Evolutionary conservation across 139 green algal genomes (phyloP).

Genomic region (Nannochloris sp.): DNA sequence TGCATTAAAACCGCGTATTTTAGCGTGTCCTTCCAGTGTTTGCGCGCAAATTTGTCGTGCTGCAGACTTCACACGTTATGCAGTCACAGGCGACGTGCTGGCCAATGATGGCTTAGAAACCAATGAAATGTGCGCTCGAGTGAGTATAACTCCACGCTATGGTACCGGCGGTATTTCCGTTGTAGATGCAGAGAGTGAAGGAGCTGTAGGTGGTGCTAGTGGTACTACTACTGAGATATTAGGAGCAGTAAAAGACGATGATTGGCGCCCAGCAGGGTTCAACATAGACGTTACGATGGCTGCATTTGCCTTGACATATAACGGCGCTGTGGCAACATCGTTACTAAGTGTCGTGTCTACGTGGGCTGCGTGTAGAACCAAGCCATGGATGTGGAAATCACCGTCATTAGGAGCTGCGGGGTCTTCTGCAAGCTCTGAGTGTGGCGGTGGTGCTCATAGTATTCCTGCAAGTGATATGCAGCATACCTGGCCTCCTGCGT

Average conservation of each 20-base stretch:
- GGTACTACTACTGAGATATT: too few species aligned
- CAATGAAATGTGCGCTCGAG: neutral
- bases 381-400: constrained; percentile 18
- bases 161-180: constrained; percentile 15
- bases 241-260: neutral
- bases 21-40: constrained; percentile 12
- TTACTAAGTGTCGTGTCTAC: constrained; percentile 7
- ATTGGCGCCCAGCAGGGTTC: constrained; percentile 19
- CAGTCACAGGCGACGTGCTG: constrained; percentile 18
- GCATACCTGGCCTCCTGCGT: constrained; percentile 1
- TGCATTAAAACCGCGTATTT: neutral
- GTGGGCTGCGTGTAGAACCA: constrained; percentile 1
- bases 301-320: constrained; percentile 16
- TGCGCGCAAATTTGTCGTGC: constrained; percentile 25
- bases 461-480: neutral
- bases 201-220: too few species aligned
- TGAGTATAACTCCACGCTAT: neutral
- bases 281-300: constrained; percentile 16
- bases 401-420: too few species aligned
- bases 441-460: neutral
- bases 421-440: neutral
- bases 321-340: neutral
- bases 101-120: neutral
- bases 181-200: neutral
- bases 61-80: constrained; percentile 31